phyloP scores from a whole-genome alignment of 805 yeast species.

The Wickerhamiella hasegawae region DNA sequence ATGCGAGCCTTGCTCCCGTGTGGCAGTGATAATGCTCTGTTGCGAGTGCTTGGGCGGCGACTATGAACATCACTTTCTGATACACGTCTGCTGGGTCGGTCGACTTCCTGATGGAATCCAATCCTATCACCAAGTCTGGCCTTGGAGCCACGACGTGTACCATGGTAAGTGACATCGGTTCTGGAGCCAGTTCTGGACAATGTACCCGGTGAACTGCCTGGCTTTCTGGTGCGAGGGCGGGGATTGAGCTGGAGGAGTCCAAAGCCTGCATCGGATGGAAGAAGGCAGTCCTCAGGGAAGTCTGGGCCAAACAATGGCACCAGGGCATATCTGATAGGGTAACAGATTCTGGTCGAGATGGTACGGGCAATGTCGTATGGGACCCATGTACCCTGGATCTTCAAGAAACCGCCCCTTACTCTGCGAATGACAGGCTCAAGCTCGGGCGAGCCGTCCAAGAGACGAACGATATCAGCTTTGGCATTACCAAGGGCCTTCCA shows the following conservation, averaged over 20 bases:
- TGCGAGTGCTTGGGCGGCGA: background rate
- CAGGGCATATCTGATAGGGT: conserved; percentile 54
- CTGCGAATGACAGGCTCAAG: conserved; percentile 48
- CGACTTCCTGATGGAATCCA: too few relatives aligned
- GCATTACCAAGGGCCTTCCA: conserved; percentile 63
- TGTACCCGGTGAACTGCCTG: too few relatives aligned
- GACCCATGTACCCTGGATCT: conserved; percentile 91
- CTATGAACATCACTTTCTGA: background rate
- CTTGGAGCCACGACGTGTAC: too few relatives aligned
- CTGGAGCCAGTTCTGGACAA: too few relatives aligned
- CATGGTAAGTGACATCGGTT: too few relatives aligned
- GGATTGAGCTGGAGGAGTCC: conserved; percentile 34
- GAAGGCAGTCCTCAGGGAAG: conserved; percentile 46
- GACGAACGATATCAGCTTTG: conserved; percentile 63
- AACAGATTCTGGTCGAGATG: conserved; percentile 62
- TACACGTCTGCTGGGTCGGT: too few relatives aligned
- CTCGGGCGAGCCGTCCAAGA: conserved; percentile 48
- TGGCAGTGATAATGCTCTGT: background rate
- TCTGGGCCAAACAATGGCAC: conserved; percentile 65
- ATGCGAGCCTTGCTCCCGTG: background rate
- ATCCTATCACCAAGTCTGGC: too few relatives aligned
- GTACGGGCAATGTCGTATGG: conserved; percentile 52
- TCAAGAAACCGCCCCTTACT: conserved; percentile 78
- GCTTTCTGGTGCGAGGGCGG: too few relatives aligned
- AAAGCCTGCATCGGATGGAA: conserved; percentile 45